Percentiles rank a stretch among this genome's conserved stretches.
phyloP scores from a whole-genome alignment of 441 rosid genomes.

The Euphorbia celastroides region DNA sequence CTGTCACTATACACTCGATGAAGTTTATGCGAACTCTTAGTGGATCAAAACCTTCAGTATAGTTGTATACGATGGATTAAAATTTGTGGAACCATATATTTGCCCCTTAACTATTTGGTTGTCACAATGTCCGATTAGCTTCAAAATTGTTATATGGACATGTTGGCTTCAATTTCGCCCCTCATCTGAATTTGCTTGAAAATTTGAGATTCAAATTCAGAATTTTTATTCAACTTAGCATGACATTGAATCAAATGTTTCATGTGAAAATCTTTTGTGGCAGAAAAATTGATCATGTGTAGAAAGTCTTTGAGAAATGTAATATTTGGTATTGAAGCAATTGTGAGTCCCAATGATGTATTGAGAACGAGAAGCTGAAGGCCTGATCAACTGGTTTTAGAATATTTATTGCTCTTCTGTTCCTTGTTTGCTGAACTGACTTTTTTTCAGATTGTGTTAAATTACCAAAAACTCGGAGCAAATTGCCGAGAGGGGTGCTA shows the following conservation, averaged over 20 bases:
- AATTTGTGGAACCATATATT: neutral
- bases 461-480: conserved; percentile 84
- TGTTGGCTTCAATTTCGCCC: neutral
- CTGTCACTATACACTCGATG: too few species aligned
- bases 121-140: neutral
- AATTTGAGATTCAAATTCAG: neutral
- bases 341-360: too few species aligned
- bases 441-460: conserved; percentile 70
- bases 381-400: too few species aligned
- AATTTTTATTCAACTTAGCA: neutral
- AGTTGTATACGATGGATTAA: too few species aligned
- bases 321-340: too few species aligned
- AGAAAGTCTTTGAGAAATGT: too few species aligned
- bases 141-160: neutral
- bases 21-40: neutral
- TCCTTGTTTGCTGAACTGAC: too few species aligned
- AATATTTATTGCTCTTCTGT: too few species aligned
- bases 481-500: conserved; percentile 85
- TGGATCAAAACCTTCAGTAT: neutral
- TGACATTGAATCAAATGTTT: neutral
- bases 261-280: neutral
- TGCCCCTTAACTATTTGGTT: neutral
- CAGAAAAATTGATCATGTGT: neutral
- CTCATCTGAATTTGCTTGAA: neutral
- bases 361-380: too few species aligned